A percentile compares a stretch with the other conserved stretches of the same genome.
Conservation (phyloP, 306 rosid genomes). For the Cucurbita moschata region DNA sequence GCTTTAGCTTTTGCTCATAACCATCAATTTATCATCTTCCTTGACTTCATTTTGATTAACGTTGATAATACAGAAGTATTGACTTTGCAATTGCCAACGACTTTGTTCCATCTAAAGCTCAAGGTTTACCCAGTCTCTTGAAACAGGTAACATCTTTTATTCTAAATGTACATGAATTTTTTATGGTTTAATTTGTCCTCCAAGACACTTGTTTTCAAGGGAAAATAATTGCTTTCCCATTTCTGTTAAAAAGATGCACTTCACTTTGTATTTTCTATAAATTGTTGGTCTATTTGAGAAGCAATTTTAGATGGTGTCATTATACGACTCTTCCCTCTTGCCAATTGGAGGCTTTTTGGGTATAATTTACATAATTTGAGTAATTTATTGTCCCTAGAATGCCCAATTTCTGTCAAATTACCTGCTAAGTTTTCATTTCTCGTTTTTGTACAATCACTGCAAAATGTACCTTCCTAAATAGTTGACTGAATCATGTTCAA, state of each 20-base stretch:
- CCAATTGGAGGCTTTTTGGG: background rate
- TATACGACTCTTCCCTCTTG: background rate
- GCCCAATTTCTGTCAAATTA: background rate
- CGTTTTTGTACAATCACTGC: background rate
- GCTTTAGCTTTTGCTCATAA: background rate
- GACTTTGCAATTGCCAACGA: constrained; percentile 61
- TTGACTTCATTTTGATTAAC: constrained; percentile 15
- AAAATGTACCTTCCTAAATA: background rate
- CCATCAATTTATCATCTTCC: background rate
- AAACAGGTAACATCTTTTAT: constrained; percentile 42
- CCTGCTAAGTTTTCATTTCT: background rate
- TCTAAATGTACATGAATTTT: background rate
- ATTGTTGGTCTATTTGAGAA: background rate
- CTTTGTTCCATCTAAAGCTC: constrained; percentile 23
- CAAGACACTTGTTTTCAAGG: background rate
- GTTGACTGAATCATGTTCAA: background rate
- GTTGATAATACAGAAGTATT: constrained; percentile 48
- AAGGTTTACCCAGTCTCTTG: constrained; percentile 34
- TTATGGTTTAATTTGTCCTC: background rate
- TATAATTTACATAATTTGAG: background rate
- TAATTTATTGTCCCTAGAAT: background rate
- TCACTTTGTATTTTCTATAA: background rate
- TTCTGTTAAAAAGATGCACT: background rate
- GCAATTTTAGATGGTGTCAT: background rate
- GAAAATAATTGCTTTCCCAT: background rate